These are phyloP conservation scores for Claviceps citrina DNA, from an alignment of 2,329 filamentous ascomycete species.

Conservation along the genomic window DNA sequence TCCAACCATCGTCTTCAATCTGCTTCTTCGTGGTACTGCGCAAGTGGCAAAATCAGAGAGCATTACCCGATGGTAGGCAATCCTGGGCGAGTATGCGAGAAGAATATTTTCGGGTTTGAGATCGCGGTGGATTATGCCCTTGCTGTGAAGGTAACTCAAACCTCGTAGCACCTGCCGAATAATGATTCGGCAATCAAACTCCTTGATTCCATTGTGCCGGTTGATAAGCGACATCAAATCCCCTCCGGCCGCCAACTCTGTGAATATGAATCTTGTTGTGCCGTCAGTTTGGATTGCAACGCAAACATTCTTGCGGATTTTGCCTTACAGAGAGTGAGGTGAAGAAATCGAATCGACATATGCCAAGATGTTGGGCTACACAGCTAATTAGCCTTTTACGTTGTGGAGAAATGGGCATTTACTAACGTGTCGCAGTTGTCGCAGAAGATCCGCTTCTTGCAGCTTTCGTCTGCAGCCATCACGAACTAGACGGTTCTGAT, in stretches of 20 bases:
- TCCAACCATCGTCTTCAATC: slow-evolving; percentile 30
- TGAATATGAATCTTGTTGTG: slow-evolving; percentile 37
- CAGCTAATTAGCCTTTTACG: slow-evolving; percentile 7
- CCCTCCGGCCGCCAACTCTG: slow-evolving; percentile 39
- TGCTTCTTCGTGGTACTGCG: slow-evolving; percentile 24
- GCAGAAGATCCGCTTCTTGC: slow-evolving; percentile 37
- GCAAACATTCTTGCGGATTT: not conserved
- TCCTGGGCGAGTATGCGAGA: slow-evolving; percentile 28
- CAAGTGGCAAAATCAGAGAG: slow-evolving; percentile 39
- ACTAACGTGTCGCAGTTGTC: slow-evolving; percentile 38
- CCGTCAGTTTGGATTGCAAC: slow-evolving; percentile 1
- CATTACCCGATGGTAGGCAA: slow-evolving; percentile 29
- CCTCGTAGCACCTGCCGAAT: slow-evolving; percentile 32
- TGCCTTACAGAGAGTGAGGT: slow-evolving; percentile 28
- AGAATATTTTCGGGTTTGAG: slow-evolving; percentile 41
- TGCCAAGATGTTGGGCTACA: slow-evolving; percentile 38
- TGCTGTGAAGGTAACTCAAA: slow-evolving; percentile 32
- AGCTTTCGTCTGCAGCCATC: slow-evolving; percentile 22
- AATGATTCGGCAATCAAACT: slow-evolving; percentile 29
- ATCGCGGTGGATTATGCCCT: slow-evolving; percentile 36
- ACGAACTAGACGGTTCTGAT: slow-evolving; percentile 13
- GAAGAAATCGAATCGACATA: slow-evolving; percentile 37
- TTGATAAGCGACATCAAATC: slow-evolving; percentile 35
- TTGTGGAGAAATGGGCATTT: not conserved
- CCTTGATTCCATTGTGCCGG: slow-evolving; percentile 16